A percentile compares a stretch with the other conserved stretches of the same genome.
These are phyloP conservation scores for Crithidia sp. DNA, from an alignment of 208 protist genomes.

Conservation along the genomic window DNA sequence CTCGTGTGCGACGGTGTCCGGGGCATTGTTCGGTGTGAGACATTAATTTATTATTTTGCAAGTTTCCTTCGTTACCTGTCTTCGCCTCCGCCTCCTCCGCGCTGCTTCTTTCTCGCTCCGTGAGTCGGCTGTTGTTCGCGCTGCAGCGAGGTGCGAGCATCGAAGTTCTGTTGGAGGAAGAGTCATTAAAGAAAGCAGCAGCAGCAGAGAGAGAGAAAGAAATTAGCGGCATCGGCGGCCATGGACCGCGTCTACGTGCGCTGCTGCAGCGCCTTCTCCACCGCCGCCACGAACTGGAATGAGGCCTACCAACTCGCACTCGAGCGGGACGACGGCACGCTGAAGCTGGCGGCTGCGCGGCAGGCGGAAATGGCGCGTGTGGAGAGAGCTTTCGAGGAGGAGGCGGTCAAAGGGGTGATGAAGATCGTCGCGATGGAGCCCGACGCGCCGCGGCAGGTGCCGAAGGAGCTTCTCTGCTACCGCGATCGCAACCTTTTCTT, in stretches of 20 bases:
- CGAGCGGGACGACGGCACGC: constrained; percentile 70
- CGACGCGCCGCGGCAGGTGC: constrained; percentile 61
- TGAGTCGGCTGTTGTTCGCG: no score
- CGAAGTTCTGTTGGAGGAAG: no score
- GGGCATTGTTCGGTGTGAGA: no score
- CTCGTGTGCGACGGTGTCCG: no score
- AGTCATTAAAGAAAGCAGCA: no score
- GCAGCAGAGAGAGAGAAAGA: not conserved
- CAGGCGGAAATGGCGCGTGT: constrained; percentile 54
- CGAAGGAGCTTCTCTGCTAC: constrained; percentile 81
- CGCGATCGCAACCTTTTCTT: constrained; percentile 87
- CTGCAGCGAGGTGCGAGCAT: no score
- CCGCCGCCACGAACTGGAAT: constrained; percentile 67
- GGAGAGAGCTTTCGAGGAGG: constrained; percentile 62
- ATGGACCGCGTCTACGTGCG: constrained; percentile 54
- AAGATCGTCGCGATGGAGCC: constrained; percentile 84
- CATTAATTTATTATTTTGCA: no score
- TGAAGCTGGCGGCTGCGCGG: constrained; percentile 43
- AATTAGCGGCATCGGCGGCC: no score
- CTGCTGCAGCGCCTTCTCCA: constrained; percentile 49
- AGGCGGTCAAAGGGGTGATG: constrained; percentile 42
- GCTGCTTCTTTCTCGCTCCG: no score
- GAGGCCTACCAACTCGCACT: constrained; percentile 73
- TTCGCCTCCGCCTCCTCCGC: no score
- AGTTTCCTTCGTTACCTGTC: no score